Percentiles rank a stretch among this genome's conserved stretches.
Conservation (phyloP, 495 filamentous ascomycete species). For the Xylaria palmicola region DNA sequence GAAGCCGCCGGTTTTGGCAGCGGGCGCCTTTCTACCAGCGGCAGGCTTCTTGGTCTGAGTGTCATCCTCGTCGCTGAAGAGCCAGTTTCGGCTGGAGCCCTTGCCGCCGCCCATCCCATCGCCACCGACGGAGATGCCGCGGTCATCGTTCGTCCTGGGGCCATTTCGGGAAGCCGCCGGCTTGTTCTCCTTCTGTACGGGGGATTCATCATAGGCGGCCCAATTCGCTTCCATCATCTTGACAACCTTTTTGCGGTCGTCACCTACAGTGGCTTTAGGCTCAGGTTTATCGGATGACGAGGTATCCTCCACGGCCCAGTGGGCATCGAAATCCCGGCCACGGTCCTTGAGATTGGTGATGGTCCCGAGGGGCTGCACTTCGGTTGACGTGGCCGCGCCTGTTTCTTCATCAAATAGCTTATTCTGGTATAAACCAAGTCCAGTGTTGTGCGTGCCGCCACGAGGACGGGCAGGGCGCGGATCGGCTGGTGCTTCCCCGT, state of each 20-base stretch:
- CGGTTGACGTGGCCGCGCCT: constrained; percentile 21
- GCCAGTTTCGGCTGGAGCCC: constrained; percentile 59
- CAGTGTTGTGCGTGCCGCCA: constrained; percentile 57
- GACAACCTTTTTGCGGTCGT: constrained; percentile 57
- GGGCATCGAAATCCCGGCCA: constrained; percentile 68
- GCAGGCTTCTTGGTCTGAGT: constrained; percentile 27
- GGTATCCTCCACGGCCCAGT: constrained; percentile 68
- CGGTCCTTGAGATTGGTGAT: constrained; percentile 67
- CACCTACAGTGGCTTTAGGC: constrained; percentile 35
- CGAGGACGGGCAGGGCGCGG: constrained; percentile 39
- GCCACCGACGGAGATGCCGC: constrained; percentile 59
- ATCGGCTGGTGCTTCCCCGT: constrained; percentile 30
- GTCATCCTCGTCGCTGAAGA: constrained; percentile 57
- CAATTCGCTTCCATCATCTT: constrained; percentile 70
- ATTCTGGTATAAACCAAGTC: constrained; percentile 74
- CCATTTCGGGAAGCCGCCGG: constrained; percentile 28
- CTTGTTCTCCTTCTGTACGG: constrained; percentile 50
- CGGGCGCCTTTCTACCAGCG: constrained; percentile 36
- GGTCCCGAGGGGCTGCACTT: constrained; percentile 49
- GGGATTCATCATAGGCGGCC: constrained; percentile 61
- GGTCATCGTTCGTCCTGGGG: constrained; percentile 28
- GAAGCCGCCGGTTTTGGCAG: constrained; percentile 38
- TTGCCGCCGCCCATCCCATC: constrained; percentile 76
- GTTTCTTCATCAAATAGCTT: constrained; percentile 63
- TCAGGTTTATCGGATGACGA: constrained; percentile 42